Percentiles rank a stretch among this genome's conserved stretches.
Evolutionary conservation across 805 yeast species (phyloP).

Genomic region (Candida arabinofermentans): DNA sequence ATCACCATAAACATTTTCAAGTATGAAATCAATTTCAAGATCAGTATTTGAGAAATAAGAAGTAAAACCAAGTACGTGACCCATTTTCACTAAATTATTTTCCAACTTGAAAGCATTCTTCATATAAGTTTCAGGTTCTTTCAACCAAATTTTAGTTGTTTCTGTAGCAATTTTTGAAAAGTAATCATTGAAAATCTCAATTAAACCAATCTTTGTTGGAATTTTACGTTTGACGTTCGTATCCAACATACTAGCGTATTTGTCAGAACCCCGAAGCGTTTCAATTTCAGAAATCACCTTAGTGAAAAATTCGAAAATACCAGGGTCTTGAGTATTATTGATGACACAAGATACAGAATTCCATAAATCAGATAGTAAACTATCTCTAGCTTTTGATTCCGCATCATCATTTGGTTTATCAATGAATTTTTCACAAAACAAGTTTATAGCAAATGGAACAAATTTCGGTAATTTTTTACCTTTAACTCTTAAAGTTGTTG

Average conservation of each 20-base stretch:
- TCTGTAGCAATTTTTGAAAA: too few species aligned
- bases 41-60: neutral
- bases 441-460: constrained; percentile 7
- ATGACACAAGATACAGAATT: too few species aligned
- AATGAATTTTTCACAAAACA: constrained; percentile 7
- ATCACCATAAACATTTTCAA: neutral
- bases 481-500: constrained; percentile 6
- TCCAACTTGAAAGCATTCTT: neutral
- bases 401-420: too few species aligned
- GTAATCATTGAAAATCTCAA: too few species aligned
- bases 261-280: too few species aligned
- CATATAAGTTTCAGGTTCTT: neutral
- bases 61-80: neutral
- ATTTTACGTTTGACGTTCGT: too few species aligned
- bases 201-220: too few species aligned
- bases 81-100: neutral
- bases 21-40: neutral
- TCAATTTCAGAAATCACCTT: too few species aligned
- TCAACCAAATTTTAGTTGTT: neutral
- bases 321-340: too few species aligned
- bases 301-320: too few species aligned
- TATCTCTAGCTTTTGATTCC: neutral
- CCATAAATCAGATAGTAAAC: neutral
- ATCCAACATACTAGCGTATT: too few species aligned
- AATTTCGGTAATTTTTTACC: neutral